Conservation (phyloP, 768 basidiomycete genomes). For the Pleurotus djamor region DNA sequence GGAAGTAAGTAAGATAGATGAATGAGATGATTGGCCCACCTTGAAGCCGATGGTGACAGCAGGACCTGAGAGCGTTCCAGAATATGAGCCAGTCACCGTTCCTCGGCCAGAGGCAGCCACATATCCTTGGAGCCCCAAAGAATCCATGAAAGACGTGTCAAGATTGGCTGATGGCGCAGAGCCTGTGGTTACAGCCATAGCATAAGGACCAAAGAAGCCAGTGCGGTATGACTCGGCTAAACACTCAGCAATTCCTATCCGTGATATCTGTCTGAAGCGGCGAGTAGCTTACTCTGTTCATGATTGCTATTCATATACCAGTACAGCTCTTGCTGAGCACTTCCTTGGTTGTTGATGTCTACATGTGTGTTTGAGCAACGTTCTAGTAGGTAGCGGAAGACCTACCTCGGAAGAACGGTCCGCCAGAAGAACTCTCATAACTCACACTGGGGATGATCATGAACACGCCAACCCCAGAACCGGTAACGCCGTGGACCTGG, state of each 20-base stretch:
- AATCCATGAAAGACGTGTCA: conserved; percentile 42
- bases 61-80: conserved; percentile 36
- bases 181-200: conserved; percentile 40
- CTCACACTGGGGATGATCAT: conserved; percentile 42
- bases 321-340: conserved; percentile 45
- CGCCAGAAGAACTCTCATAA: conserved; percentile 46
- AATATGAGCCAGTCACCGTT: conserved; percentile 38
- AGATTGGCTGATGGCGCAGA: conserved; percentile 36
- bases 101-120: conserved; percentile 42
- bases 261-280: no score
- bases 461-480: conserved; percentile 40
- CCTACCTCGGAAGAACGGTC: conserved; percentile 46
- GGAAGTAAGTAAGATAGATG: background rate
- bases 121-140: conserved; percentile 40
- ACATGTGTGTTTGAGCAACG: background rate
- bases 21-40: conserved; percentile 16
- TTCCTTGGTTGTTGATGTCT: conserved; percentile 49
- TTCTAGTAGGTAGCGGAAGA: background rate
- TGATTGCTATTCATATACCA: conserved; percentile 49
- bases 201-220: conserved; percentile 50
- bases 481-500: conserved; percentile 43
- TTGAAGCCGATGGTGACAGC: conserved; percentile 41
- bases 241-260: background rate
- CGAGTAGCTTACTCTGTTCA: conserved; percentile 26
- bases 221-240: conserved; percentile 35